phyloP scores from a whole-genome alignment of 2,329 filamentous ascomycete genomes.

The Paramyrothecium roridum region DNA sequence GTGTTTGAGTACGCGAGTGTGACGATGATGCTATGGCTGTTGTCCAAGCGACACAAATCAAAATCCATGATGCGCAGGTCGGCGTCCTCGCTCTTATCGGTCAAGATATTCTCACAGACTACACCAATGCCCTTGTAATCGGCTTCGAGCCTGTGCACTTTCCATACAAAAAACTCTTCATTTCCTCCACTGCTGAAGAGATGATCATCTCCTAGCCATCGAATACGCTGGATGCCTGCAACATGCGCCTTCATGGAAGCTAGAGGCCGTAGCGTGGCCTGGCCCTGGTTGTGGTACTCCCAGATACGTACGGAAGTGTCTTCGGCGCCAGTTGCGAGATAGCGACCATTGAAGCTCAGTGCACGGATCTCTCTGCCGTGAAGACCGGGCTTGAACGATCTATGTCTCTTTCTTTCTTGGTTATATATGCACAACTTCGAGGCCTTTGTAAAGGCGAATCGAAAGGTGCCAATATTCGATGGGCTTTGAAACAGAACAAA shows the following conservation, averaged over 20 bases:
- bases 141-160: slow-evolving; percentile 52
- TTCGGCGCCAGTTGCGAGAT: slow-evolving; percentile 67
- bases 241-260: slow-evolving; percentile 73
- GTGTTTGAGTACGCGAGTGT: slow-evolving; percentile 84
- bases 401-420: slow-evolving; percentile 31
- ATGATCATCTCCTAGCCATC: slow-evolving; percentile 68
- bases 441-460: slow-evolving; percentile 74
- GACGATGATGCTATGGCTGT: slow-evolving; percentile 48
- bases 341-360: slow-evolving; percentile 36
- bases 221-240: slow-evolving; percentile 77
- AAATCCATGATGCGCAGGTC: slow-evolving; percentile 84
- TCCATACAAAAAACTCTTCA: slow-evolving; percentile 90
- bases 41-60: slow-evolving; percentile 43
- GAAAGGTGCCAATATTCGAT: slow-evolving; percentile 27
- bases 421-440: slow-evolving; percentile 48
- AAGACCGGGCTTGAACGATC: slow-evolving; percentile 62
- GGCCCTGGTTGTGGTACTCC: slow-evolving; percentile 29
- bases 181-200: slow-evolving; percentile 84
- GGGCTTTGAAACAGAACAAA: slow-evolving; percentile 52
- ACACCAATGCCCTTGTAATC: slow-evolving; percentile 49
- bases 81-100: slow-evolving; percentile 45
- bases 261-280: slow-evolving; percentile 41
- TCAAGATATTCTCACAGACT: slow-evolving; percentile 52
- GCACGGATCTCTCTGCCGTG: slow-evolving; percentile 83
- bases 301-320: slow-evolving; percentile 74